Evolutionary conservation across 1,139 yeast species (phyloP).

Genomic region (Wickerhamomyces sp.): DNA sequence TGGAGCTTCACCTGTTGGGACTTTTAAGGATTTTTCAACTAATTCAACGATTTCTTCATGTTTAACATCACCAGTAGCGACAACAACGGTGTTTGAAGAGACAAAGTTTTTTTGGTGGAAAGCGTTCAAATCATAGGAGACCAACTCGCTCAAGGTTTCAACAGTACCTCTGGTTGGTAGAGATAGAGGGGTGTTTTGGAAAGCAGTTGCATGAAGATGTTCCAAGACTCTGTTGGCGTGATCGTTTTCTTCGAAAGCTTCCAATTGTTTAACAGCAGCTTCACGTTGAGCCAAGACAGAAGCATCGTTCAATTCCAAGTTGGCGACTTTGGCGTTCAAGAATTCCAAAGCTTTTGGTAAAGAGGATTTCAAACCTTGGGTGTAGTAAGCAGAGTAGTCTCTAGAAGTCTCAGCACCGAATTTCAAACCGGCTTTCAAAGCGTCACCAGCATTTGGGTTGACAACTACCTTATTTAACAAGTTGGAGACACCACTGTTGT

Average conservation of each 20-base stretch:
- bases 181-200: slow-evolving; percentile 77
- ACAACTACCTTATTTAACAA: slow-evolving; percentile 51
- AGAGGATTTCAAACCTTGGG: slow-evolving; percentile 33
- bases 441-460: slow-evolving; percentile 31
- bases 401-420: slow-evolving; percentile 42
- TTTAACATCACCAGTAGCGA: slow-evolving; percentile 67
- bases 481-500: slow-evolving; percentile 75
- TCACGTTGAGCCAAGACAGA: slow-evolving; percentile 38
- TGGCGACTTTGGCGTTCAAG: slow-evolving; percentile 27
- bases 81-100: slow-evolving; percentile 60
- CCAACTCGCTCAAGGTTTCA: slow-evolving; percentile 56
- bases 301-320: slow-evolving; percentile 38
- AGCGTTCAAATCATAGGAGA: slow-evolving; percentile 50
- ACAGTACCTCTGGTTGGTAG: slow-evolving; percentile 71
- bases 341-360: slow-evolving; percentile 24
- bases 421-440: slow-evolving; percentile 41
- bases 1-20: slow-evolving; percentile 55
- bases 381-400: slow-evolving; percentile 52
- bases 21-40: slow-evolving; percentile 45
- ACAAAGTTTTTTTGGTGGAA: slow-evolving; percentile 56
- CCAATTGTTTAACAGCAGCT: slow-evolving; percentile 35
- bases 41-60: slow-evolving; percentile 67
- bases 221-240: slow-evolving; percentile 48
- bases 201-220: slow-evolving; percentile 76
- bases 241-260: slow-evolving; percentile 32